Percentiles rank a stretch among this genome's conserved stretches.
Evolutionary conservation across 2,329 filamentous ascomycete species (phyloP).

Genomic region (Mycosphaerelloides madeirae): DNA sequence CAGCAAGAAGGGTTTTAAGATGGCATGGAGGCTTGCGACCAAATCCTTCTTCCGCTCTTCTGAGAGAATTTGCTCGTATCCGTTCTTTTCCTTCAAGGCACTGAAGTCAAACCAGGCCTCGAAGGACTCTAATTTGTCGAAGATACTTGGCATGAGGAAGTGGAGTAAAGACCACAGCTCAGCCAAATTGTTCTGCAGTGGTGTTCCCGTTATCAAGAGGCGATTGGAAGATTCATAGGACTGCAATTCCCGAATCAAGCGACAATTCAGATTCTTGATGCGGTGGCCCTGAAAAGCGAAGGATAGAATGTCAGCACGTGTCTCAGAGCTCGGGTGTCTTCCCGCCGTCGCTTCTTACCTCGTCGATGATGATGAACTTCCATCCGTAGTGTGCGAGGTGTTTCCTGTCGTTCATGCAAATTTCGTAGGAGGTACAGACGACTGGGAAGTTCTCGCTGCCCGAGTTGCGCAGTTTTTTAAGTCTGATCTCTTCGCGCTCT

Average conservation of each 20-base stretch:
- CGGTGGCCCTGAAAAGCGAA: no score
- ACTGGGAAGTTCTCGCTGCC: slow-evolving; percentile 74
- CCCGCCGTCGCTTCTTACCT: no score
- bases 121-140: slow-evolving; percentile 88
- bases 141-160: slow-evolving; percentile 87
- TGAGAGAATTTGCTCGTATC: slow-evolving; percentile 71
- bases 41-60: slow-evolving; percentile 73
- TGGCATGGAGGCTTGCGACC: slow-evolving; percentile 84
- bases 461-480: slow-evolving; percentile 65
- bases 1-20: slow-evolving; percentile 85
- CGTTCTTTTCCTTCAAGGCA: slow-evolving; percentile 76
- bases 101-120: slow-evolving; percentile 97
- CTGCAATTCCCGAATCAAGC: slow-evolving; percentile 81
- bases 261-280: slow-evolving; percentile 94
- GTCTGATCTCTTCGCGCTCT: slow-evolving; percentile 71
- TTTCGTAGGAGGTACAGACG: slow-evolving; percentile 92
- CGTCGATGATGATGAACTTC: slow-evolving; percentile 98
- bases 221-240: slow-evolving; percentile 87
- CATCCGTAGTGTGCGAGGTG: slow-evolving; percentile 79
- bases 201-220: slow-evolving; percentile 89
- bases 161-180: slow-evolving; percentile 94
- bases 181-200: slow-evolving; percentile 89
- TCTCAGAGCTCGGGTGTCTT: no score
- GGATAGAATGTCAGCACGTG: no score
- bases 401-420: slow-evolving; percentile 84